phyloP scores from a whole-genome alignment of 129 eudicot genomes.

The Lactuca saligna region DNA sequence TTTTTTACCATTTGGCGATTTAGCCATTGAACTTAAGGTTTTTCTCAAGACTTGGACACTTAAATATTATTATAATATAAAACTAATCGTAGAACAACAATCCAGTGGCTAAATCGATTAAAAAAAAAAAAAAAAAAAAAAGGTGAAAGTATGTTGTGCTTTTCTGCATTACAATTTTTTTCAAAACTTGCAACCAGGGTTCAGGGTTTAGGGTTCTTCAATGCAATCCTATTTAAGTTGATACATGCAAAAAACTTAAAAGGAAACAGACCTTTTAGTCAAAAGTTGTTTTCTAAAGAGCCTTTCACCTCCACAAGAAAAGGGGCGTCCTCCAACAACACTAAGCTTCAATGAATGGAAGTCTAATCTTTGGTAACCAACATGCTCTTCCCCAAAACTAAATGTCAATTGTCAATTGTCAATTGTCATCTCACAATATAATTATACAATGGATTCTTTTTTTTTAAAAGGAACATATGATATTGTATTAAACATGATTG shows the following conservation, averaged over 20 bases:
- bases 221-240: too few species aligned
- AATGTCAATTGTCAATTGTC: constrained; percentile 20
- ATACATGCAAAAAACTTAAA: background rate
- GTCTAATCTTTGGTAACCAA: constrained; percentile 77
- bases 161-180: too few species aligned
- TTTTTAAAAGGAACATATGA: constrained; percentile 4
- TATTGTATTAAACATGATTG: constrained; percentile 16
- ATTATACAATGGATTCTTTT: background rate
- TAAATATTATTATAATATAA: too few species aligned
- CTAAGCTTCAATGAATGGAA: constrained; percentile 67
- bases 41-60: too few species aligned
- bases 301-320: constrained; percentile 73
- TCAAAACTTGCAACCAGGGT: background rate
- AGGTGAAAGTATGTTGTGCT: too few species aligned
- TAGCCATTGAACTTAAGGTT: too few species aligned
- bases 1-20: too few species aligned
- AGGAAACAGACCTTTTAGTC: constrained; percentile 49
- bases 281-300: constrained; percentile 72
- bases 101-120: too few species aligned
- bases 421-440: too few species aligned
- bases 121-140: too few species aligned
- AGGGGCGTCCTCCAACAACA: constrained; percentile 88
- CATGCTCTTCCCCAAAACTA: constrained; percentile 93
- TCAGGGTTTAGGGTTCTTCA: background rate
- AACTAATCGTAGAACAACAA: too few species aligned